phyloP scores from a whole-genome alignment of 768 basidiomycete species.

The Calocybe indica region DNA sequence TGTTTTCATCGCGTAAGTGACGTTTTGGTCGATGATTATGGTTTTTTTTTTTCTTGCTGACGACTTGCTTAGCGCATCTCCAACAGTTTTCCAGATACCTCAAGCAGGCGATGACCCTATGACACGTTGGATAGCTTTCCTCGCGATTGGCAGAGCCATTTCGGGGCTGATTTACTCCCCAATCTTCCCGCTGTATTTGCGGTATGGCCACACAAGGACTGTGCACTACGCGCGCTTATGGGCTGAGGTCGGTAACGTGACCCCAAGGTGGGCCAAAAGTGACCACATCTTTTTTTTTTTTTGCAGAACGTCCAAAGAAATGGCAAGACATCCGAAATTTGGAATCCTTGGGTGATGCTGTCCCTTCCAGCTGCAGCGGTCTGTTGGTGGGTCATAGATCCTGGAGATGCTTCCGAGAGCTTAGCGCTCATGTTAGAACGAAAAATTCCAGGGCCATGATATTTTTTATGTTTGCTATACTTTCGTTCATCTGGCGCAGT shows the following conservation, averaged over 20 bases:
- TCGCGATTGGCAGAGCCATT: constrained; percentile 9
- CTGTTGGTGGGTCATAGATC: constrained; percentile 2
- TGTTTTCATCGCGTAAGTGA: constrained; percentile 10
- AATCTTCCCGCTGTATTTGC: constrained; percentile 11
- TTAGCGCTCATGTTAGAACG: not conserved
- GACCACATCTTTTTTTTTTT: no score
- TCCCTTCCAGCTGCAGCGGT: constrained; percentile 10
- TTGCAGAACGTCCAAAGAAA: no score
- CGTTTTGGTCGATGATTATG: not conserved
- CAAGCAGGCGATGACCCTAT: constrained; percentile 11
- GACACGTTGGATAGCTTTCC: constrained; percentile 10
- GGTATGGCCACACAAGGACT: constrained; percentile 1
- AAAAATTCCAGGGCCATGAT: constrained; percentile 4
- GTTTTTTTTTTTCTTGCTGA: not conserved
- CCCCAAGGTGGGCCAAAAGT: no score
- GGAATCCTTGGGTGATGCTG: constrained; percentile 9
- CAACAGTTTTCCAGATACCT: constrained; percentile 11
- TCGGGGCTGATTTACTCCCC: constrained; percentile 8
- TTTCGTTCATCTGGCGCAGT: constrained; percentile 9
- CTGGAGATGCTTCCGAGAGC: not conserved
- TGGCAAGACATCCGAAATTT: not conserved
- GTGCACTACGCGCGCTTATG: constrained; percentile 10
- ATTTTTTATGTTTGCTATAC: constrained; percentile 7
- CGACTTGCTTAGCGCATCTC: constrained; percentile 2
- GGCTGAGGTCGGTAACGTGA: not conserved